Evolutionary conservation across 208 protist genomes (phyloP).

Genomic region (Leishmania guyanensis): DNA sequence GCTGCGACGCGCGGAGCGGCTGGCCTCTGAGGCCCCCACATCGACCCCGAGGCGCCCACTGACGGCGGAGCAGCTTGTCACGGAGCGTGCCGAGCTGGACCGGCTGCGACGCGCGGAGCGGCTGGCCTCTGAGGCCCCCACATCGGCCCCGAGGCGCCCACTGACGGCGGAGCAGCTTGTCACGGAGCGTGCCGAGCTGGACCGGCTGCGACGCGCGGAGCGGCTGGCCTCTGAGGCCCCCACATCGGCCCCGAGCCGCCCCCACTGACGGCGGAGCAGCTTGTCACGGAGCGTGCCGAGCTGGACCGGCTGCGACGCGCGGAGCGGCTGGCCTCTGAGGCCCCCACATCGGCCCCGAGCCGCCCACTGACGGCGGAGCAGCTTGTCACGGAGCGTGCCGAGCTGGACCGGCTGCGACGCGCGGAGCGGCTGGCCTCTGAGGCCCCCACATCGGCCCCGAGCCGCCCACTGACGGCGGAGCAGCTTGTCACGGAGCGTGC

Average conservation of each 20-base stretch:
- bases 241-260: background rate
- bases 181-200: slow-evolving; percentile 2
- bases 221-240: background rate
- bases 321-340: background rate
- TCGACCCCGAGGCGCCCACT: background rate
- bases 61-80: slow-evolving; percentile 2
- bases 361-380: slow-evolving; percentile 6
- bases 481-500: slow-evolving; percentile 2
- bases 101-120: background rate
- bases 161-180: slow-evolving; percentile 15
- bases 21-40: background rate
- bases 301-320: slow-evolving; percentile 6
- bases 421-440: background rate
- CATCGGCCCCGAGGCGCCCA: background rate
- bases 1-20: background rate
- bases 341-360: background rate
- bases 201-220: slow-evolving; percentile 3
- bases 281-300: background rate
- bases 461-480: slow-evolving; percentile 7
- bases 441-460: background rate
- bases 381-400: background rate
- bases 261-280: slow-evolving; percentile 19
- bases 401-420: slow-evolving; percentile 5
- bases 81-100: background rate
- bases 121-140: background rate